A percentile compares a stretch with the other conserved stretches of the same genome.
Conservation (phyloP, 2,329 filamentous ascomycete species). For the Biscogniauxia marginata region DNA sequence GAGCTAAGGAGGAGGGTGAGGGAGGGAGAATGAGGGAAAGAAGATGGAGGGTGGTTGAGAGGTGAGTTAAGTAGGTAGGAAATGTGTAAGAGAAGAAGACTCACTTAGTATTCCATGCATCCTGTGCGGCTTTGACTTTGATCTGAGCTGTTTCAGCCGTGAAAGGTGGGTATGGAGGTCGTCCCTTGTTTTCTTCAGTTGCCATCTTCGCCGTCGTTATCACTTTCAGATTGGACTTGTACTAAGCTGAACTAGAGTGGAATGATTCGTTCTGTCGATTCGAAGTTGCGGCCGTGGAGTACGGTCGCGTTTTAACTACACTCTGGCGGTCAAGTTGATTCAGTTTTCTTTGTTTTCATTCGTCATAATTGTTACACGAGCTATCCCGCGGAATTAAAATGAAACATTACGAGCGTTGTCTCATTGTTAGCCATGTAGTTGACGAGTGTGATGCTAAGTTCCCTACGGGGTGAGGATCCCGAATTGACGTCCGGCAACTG, state of each 20-base stretch:
- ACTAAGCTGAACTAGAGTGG: neutral
- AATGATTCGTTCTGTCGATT: neutral
- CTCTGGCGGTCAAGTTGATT: too few relatives aligned
- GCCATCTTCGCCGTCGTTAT: constrained; percentile 18
- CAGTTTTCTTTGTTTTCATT: too few relatives aligned
- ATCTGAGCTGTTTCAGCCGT: constrained; percentile 66
- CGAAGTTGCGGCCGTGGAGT: too few relatives aligned
- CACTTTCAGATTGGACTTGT: neutral
- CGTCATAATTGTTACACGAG: too few relatives aligned
- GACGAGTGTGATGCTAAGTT: neutral
- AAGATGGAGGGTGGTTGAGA: neutral
- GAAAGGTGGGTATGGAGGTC: constrained; percentile 66
- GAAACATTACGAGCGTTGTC: too few relatives aligned
- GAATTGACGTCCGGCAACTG: neutral
- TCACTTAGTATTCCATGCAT: constrained; percentile 77
- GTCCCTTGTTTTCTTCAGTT: constrained; percentile 21
- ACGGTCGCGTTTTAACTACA: too few relatives aligned
- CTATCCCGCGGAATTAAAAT: too few relatives aligned
- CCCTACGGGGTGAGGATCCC: neutral
- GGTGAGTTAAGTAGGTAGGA: neutral
- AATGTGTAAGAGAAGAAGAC: constrained; percentile 9
- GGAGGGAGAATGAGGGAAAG: neutral
- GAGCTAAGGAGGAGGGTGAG: neutral
- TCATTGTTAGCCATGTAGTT: neutral
- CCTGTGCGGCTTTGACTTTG: constrained; percentile 83